Percentiles rank a stretch among this genome's conserved stretches.
Evolutionary conservation across 805 yeast genomes (phyloP).

Genomic region (Zygosaccharomyces pseudorouxii): DNA sequence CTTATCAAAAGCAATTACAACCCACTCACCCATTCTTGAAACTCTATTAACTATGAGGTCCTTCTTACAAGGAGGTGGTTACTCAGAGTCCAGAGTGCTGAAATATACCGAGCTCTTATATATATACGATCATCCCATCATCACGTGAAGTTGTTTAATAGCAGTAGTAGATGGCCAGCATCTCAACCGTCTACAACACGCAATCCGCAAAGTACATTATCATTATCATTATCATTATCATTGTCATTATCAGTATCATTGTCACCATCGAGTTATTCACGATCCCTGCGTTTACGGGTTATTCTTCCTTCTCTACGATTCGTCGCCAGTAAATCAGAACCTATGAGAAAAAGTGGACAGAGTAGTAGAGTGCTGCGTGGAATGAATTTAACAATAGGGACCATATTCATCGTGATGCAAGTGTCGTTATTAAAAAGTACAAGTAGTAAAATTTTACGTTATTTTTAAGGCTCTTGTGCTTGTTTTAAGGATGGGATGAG

Average conservation of each 20-base stretch:
- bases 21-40: slow-evolving; percentile 49
- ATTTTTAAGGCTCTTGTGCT: not conserved
- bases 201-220: not conserved
- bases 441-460: not conserved
- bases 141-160: not conserved
- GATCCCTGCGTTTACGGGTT: slow-evolving; percentile 3
- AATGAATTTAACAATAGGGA: slow-evolving; percentile 11
- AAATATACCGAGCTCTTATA: not conserved
- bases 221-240: no score
- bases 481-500: not conserved
- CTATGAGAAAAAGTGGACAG: slow-evolving; percentile 20
- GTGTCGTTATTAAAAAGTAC: not conserved
- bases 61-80: not conserved
- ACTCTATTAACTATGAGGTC: not conserved
- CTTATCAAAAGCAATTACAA: slow-evolving; percentile 65
- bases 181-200: not conserved
- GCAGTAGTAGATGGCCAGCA: slow-evolving; percentile 1
- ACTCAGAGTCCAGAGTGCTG: not conserved
- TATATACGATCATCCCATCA: not conserved
- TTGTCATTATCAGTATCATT: no score
- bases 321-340: slow-evolving; percentile 16
- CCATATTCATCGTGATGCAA: slow-evolving; percentile 1
- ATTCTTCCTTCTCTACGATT: slow-evolving; percentile 8
- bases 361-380: slow-evolving; percentile 19
- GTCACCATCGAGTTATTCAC: not conserved